Base-by-base conservation (phyloP, 2,329 filamentous ascomycete species). In the Dactylellina drechsleri region DNA sequence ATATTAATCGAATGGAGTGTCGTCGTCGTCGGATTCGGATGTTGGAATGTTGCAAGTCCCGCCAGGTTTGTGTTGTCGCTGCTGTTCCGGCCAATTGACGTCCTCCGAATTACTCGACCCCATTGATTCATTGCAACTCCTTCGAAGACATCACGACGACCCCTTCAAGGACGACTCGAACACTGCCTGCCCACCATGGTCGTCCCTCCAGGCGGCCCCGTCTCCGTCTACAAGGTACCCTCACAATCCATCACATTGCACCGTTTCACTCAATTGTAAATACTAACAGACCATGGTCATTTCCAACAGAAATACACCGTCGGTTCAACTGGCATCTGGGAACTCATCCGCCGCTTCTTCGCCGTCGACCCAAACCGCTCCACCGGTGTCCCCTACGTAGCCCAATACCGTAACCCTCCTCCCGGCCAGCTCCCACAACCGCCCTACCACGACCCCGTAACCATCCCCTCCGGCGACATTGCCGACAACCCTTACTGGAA, bases 401-500 rank as follows among this genome's bases (percentile, higher is more conserved):
- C 93, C 47, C 90, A 93, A 85, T 97, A 88, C 87, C 93, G 95
- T 79, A 90, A 92, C 83, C 95, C 95, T 74, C 84, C 93, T 58
- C 95, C 91, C 8, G 92, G 91, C 78, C 86, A 85, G 78, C 85
- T 88, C 80, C 89, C 92, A 80, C 91, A 92, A 41, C 84, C 87
- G 68, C 83, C 83, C 73, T 95, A 94, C 84, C 88, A 91, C 82
- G 92, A 96, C 82, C 91, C 92, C 20, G 91, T 94, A 73, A 96
- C 92, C 13, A 73, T 90, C 0, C 92, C 92, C n/a, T 91, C 92
- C 1, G 92, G 87, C 78, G 92, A 96, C 82, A 89, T 96, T 79
- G 92, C 92, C 80, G 92, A 94, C 82, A 96, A 96, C 84, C 89
- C 92, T 43, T 96, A 97, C 85, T 99, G 93, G 92, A 96, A 96